Base-by-base conservation (phyloP, 2,329 filamentous ascomycete species). In the Pseudopyricularia javanii region DNA sequence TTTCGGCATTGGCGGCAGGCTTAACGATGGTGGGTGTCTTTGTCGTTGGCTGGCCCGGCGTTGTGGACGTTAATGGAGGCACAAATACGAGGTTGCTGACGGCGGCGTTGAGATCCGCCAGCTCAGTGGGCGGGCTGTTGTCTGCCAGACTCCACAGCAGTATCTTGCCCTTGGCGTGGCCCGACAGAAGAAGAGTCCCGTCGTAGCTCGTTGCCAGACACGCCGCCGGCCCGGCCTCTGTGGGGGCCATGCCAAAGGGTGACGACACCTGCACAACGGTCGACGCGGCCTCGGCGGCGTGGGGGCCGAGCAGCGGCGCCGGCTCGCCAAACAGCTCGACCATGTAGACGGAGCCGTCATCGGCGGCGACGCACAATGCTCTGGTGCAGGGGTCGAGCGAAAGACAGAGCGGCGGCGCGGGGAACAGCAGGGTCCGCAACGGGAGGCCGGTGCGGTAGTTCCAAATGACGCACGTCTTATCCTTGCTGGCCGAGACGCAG, bases 381-480 rank as follows among this genome's bases (percentile, higher is more conserved):
- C 91, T 80, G 57, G 91, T 85, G 55, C 84, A 88, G 1, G 91
- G 86, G 66, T 97, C 93, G 4, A 97, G 72, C 8, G 80, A 73
- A 33, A 91, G 66, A 60, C 85, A 90, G 30, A 85, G 73, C 15
- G 91, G 88, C 17, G 78, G 72, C n/a, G 77, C 74, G 2, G 87
- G 81, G 54, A 97, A 80, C 40, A 97, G 75, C 58, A 94, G 82
- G 4, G 90, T 97, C 45, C 91, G 82, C 54, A 97, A 71, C 11
- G 85, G 74, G 55, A 81, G 79, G 37, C 88, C 88, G 1, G 82
- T 87, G 56, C 83, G 81, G 64, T 94, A 94, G 68, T 97, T 91
- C 93, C 93, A 98, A 55, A 95, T 75, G 61, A 95, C 84, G 60
- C 88, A 88, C 7, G 88, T 93, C 68, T 88, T 91, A 70, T 97